phyloP scores from a whole-genome alignment of 2,329 filamentous ascomycete genomes.

The Colletotrichum neosansevieriae region DNA sequence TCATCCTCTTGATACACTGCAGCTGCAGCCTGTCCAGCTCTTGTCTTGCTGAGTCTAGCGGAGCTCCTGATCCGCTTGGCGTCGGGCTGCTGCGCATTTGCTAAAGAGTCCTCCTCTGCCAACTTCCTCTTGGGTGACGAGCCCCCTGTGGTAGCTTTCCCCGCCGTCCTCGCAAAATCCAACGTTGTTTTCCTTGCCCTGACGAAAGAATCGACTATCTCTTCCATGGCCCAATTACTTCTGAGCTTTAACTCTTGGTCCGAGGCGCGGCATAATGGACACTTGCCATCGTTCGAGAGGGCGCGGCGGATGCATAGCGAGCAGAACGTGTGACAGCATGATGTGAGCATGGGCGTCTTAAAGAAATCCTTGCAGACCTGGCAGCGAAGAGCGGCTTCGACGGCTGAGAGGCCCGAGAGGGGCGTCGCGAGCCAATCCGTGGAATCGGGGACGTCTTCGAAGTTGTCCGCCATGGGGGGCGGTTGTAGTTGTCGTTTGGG shows the following conservation, averaged over 20 bases:
- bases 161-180: slow-evolving; percentile 67
- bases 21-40: slow-evolving; percentile 52
- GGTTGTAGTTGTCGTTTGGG: not conserved
- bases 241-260: slow-evolving; percentile 89
- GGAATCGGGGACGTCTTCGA: slow-evolving; percentile 74
- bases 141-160: slow-evolving; percentile 44
- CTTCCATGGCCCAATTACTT: slow-evolving; percentile 86
- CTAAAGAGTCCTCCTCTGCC: slow-evolving; percentile 45
- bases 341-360: slow-evolving; percentile 92
- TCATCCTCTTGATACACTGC: slow-evolving; percentile 46
- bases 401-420: slow-evolving; percentile 72
- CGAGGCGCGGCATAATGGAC: slow-evolving; percentile 81
- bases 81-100: slow-evolving; percentile 44
- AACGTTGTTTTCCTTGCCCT: slow-evolving; percentile 73
- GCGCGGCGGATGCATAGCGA: slow-evolving; percentile 93
- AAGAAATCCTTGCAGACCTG: slow-evolving; percentile 99
- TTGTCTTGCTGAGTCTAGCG: slow-evolving; percentile 59
- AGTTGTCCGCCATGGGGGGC: slow-evolving; percentile 50
- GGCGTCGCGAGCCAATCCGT: slow-evolving; percentile 86
- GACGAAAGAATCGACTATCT: slow-evolving; percentile 84
- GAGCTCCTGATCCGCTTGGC: slow-evolving; percentile 67
- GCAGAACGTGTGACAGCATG: slow-evolving; percentile 96
- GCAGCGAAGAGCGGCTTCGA: slow-evolving; percentile 91
- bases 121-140: slow-evolving; percentile 66
- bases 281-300: slow-evolving; percentile 85